Evolutionary conservation across 2,329 filamentous ascomycete species (phyloP), one percentile per base, ranked within the genome.

Genomic region (Fusarium decemcellulare): DNA sequence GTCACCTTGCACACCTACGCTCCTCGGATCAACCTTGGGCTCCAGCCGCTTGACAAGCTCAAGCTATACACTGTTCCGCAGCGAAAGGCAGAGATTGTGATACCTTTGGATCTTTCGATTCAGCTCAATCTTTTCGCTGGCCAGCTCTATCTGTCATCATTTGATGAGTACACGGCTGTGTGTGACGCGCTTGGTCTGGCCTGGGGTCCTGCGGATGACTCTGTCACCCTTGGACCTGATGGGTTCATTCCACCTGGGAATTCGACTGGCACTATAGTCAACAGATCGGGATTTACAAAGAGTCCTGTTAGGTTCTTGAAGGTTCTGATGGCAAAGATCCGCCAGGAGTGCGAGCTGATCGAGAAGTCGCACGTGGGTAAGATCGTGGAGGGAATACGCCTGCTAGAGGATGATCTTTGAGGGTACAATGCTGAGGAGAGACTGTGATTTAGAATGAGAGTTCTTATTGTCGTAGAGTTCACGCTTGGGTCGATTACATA

Each of bases 51-150:
- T 0, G 74, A 76, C 8, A 29, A 59, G 4, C 8, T 77, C 6
- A 40, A 57, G 0, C 60, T 77, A 0, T 76, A 73, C 53, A 55
- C 46, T 0, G n/a, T 76, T 0, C 67, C 73, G 1, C 30, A 44
- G 11, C 42, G 39, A 2, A 2, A 3, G 8, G 1, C 3, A 4
- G 9, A 23, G 23, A 23, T 23, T 23, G 23, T 23, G 23, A 23
- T 23, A 5, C 23, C 23, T 23, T 23, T 23, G 23, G 23, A 23
- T 23, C 23, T 23, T 23, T 23, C 23, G 23, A 77, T 81, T 0
- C 81, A 88, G 59, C 81, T 93, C 0, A 91, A 91, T 44, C 77
- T 93, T 0, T 93, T 94, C 58, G 82, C 92, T 0, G 92, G 91
- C 0, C 89, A 92, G 58, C 81, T 93, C 0, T 93, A 93, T 68